These are phyloP conservation scores for Fusarium vanettenii DNA, from an alignment of 2,329 filamentous ascomycete genomes.

Conservation along the genomic window DNA sequence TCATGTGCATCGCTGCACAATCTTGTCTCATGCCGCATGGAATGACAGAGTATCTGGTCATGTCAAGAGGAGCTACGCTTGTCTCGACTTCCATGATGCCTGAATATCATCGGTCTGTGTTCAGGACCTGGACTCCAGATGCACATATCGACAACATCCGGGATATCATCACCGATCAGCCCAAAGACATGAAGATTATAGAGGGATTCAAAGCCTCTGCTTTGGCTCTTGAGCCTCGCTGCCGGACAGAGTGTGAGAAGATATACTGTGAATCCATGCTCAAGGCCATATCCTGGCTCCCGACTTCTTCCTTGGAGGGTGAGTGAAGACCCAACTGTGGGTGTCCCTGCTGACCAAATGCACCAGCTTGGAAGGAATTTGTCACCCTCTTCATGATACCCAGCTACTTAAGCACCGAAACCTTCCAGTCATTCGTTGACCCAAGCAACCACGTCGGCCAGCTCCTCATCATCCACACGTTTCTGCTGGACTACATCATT, in stretches of 20 bases:
- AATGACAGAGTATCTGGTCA: constrained; percentile 53
- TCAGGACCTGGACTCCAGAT: not conserved
- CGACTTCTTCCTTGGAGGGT: not conserved
- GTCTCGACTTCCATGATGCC: not conserved
- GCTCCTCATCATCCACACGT: constrained; percentile 52
- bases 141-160: not conserved
- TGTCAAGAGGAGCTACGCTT: constrained; percentile 38
- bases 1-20: constrained; percentile 51
- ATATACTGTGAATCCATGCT: constrained; percentile 31
- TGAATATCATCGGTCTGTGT: not conserved
- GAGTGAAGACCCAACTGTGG: not conserved
- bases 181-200: constrained; percentile 23
- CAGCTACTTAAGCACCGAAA: constrained; percentile 37
- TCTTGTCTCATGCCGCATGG: constrained; percentile 51
- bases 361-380: not conserved
- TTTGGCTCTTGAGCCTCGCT: constrained; percentile 26
- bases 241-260: constrained; percentile 28
- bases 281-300: not conserved
- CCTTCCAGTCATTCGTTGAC: constrained; percentile 47
- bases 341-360: not conserved
- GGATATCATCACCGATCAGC: not conserved
- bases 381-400: not conserved
- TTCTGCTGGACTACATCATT: constrained; percentile 48
- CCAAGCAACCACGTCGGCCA: constrained; percentile 47
- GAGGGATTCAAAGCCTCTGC: constrained; percentile 34